phyloP scores from a whole-genome alignment of 768 basidiomycete genomes.

The Tremella yokohamensis region DNA sequence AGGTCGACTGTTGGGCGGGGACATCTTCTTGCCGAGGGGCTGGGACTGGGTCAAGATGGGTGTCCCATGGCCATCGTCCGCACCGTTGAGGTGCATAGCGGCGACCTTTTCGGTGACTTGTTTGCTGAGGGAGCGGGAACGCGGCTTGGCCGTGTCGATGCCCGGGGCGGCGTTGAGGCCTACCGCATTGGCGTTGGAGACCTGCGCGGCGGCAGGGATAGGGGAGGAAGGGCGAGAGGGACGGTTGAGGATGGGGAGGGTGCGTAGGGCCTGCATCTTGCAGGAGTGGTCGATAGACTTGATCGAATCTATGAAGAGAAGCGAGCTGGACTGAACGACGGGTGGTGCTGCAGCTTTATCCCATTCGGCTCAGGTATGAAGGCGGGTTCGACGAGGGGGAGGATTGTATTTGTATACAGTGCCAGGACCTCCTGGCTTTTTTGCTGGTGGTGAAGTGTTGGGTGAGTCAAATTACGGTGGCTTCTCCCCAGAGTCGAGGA shows the following conservation, averaged over 20 bases:
- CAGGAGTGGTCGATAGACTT: no score
- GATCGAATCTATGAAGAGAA: slow-evolving; percentile 6
- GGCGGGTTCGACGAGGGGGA: not conserved
- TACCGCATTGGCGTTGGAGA: slow-evolving; percentile 25
- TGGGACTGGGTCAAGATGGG: slow-evolving; percentile 18
- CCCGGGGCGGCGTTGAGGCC: slow-evolving; percentile 11
- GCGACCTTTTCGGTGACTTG: slow-evolving; percentile 39
- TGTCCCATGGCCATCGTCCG: slow-evolving; percentile 11
- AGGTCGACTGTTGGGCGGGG: slow-evolving; percentile 40
- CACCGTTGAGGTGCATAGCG: slow-evolving; percentile 20
- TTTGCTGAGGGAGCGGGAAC: slow-evolving; percentile 38
- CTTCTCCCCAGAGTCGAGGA: slow-evolving; percentile 48
- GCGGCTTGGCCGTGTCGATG: slow-evolving; percentile 20
- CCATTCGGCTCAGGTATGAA: slow-evolving; percentile 4
- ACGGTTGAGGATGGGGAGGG: slow-evolving; percentile 49
- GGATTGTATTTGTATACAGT: not conserved
- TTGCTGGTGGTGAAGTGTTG: not conserved
- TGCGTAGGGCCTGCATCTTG: slow-evolving; percentile 47
- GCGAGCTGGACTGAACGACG: not conserved
- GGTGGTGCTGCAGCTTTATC: not conserved
- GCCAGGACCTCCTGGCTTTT: slow-evolving; percentile 7
- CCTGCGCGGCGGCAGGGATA: slow-evolving; percentile 40
- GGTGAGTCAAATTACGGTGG: slow-evolving; percentile 49
- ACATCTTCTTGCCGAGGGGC: slow-evolving; percentile 24
- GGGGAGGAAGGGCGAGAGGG: slow-evolving; percentile 50